Evolutionary conservation across 208 protist species (phyloP), one percentile per base, ranked within the genome.

Genomic region (Trypanosoma congolense): DNA sequence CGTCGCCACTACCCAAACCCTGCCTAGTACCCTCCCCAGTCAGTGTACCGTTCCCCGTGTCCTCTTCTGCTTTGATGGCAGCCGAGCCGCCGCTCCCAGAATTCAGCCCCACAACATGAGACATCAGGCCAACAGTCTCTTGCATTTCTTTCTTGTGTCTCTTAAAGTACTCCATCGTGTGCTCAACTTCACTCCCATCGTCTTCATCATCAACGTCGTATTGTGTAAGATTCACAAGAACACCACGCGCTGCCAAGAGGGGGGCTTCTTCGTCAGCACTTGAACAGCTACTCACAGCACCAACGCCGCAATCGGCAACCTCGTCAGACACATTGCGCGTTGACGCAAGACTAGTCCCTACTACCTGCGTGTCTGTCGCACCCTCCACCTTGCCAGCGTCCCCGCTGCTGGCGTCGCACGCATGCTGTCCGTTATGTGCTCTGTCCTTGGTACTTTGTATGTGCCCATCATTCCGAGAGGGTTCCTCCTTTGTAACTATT

Each of bases 141-240:
- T 65, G 54, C 18, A 60, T 62, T 25, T 70, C 67, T 21, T 19
- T 48, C 42, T 50, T 40, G 31, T 66, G 69, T 3, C 73, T 70
- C 59, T 84, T 83, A 36, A 92, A 88, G 31, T 92, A 77, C 3
- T 65, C 60, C 71, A 88, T 77, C 3, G 70, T 52, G 36, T 82
- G 73, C 0, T 70, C 61, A 2, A 55, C 56, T 8, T 69, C 65
- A n/a, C n/a, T n/a, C 16, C 41, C 56, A 33, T 26, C 45, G 59
- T 42, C 35, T 29, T 41, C 47, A 54, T 29, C 44, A 4, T n/a
- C 29, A 18, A 35, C 29, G 29, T 25, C 42, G n/a, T n/a, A n/a
- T n/a, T n/a, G n/a, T n/a, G n/a, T n/a, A n/a, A n/a, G n/a, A n/a
- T n/a, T n/a, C n/a, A n/a, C n/a, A n/a, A n/a, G n/a, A n/a, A n/a